phyloP scores from a whole-genome alignment of 129 eudicot species.

The Glebionis coronaria region DNA sequence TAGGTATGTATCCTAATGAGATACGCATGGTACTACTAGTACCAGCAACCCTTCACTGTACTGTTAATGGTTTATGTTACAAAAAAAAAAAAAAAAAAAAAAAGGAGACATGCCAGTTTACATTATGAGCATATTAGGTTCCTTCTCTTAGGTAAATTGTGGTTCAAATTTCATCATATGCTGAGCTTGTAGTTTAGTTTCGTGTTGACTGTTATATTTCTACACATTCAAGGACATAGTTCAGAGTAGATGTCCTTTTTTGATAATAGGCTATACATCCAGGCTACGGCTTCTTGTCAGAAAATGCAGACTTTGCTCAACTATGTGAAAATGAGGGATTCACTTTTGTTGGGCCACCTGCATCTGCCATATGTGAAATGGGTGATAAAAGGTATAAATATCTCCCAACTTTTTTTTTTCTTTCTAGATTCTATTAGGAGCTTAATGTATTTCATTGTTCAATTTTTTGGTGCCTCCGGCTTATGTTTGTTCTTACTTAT shows the following conservation, averaged over 20 bases:
- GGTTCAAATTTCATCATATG: neutral
- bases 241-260: constrained; percentile 45
- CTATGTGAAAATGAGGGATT: constrained; percentile 85
- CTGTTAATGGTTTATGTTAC: no score
- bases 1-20: neutral
- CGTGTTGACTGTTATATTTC: constrained; percentile 23
- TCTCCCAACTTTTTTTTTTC: neutral
- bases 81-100: no score
- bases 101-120: no score
- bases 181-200: constrained; percentile 3
- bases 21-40: constrained; percentile 8
- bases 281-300: constrained; percentile 97
- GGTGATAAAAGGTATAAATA: constrained; percentile 89
- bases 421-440: neutral
- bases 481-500: constrained; percentile 4
- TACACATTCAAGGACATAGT: constrained; percentile 22
- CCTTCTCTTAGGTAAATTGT: neutral
- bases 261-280: constrained; percentile 97
- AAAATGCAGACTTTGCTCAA: constrained; percentile 94
- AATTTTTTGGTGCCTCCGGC: neutral
- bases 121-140: neutral
- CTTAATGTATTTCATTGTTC: constrained; percentile 1
- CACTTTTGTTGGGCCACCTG: constrained; percentile 94
- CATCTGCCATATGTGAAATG: constrained; percentile 97
- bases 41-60: neutral